A percentile compares a stretch with the other conserved stretches of the same genome.
phyloP scores from a whole-genome alignment of 352 stramenopile species.

The Globisporangium middletonii region DNA sequence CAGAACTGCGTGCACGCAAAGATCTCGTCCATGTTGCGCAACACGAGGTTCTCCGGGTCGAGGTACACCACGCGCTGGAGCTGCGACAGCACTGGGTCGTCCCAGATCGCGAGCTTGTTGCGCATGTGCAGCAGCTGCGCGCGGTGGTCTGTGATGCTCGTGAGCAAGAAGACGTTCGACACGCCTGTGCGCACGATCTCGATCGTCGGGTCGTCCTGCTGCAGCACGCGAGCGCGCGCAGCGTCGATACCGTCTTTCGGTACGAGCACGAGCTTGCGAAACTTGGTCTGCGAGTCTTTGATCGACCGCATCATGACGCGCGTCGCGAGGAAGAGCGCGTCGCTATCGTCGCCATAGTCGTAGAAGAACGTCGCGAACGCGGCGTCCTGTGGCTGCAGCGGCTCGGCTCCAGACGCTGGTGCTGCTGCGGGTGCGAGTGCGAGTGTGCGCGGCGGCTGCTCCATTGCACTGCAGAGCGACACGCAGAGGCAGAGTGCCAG shows the following conservation, averaged over 20 bases:
- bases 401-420: background rate
- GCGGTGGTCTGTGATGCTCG: constrained; percentile 48
- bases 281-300: constrained; percentile 33
- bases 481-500: background rate
- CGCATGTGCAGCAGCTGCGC: constrained; percentile 78
- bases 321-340: constrained; percentile 20
- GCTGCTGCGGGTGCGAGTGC: background rate
- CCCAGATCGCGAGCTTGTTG: constrained; percentile 80
- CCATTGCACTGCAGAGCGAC: background rate
- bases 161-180: constrained; percentile 63
- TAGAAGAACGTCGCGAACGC: constrained; percentile 25
- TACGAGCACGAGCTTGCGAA: constrained; percentile 64
- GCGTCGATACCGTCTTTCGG: constrained; percentile 50
- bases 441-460: constrained; percentile 7
- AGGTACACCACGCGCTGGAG: constrained; percentile 73
- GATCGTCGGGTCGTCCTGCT: constrained; percentile 47
- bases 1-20: constrained; percentile 77
- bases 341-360: constrained; percentile 19
- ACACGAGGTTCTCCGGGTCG: constrained; percentile 72
- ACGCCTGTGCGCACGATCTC: constrained; percentile 61
- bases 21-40: constrained; percentile 80
- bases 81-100: constrained; percentile 54
- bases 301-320: constrained; percentile 19
- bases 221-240: constrained; percentile 30
- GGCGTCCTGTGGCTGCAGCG: constrained; percentile 11